phyloP scores from a whole-genome alignment of 768 basidiomycete genomes.

The Lanmaoa pseudosensibilis region DNA sequence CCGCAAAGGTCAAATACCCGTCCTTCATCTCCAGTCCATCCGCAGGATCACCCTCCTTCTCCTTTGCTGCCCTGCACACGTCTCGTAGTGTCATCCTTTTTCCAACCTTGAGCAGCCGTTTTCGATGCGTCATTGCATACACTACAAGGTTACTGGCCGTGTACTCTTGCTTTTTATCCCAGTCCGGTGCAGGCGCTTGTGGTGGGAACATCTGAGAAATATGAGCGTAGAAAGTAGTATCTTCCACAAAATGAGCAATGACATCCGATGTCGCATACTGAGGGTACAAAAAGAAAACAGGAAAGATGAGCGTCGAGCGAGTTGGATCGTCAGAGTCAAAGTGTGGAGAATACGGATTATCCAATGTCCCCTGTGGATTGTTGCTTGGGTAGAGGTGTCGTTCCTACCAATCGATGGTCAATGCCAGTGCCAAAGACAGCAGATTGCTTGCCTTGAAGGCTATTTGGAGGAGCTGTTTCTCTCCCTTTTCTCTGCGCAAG shows the following conservation, averaged over 20 bases:
- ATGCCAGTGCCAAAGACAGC: neutral
- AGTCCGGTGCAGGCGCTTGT: constrained; percentile 58
- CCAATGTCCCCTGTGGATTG: constrained; percentile 48
- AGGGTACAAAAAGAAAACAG: constrained; percentile 93
- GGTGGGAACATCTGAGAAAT: constrained; percentile 84
- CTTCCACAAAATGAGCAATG: constrained; percentile 82
- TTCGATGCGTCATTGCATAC: constrained; percentile 78
- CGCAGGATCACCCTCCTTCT: constrained; percentile 52
- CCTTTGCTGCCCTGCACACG: constrained; percentile 64
- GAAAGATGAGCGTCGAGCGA: constrained; percentile 65
- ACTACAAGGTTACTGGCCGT: constrained; percentile 61
- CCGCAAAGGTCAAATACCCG: constrained; percentile 76
- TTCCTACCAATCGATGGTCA: constrained; percentile 45
- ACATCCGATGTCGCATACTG: constrained; percentile 87
- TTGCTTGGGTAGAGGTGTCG: constrained; percentile 65
- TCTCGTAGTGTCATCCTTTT: constrained; percentile 85
- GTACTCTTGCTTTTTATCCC: constrained; percentile 78
- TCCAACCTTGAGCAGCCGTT: constrained; percentile 85
- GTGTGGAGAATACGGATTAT: constrained; percentile 60
- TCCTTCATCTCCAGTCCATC: constrained; percentile 88
- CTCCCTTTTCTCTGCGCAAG: constrained; percentile 50
- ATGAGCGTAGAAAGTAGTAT: constrained; percentile 77
- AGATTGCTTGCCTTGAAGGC: constrained; percentile 62
- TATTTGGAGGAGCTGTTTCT: constrained; percentile 48
- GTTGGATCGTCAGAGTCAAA: constrained; percentile 68